A percentile compares a stretch with the other conserved stretches of the same genome.
Conservation (phyloP, 1,284 basidiomycete species). For the Puccinia triticina region DNA sequence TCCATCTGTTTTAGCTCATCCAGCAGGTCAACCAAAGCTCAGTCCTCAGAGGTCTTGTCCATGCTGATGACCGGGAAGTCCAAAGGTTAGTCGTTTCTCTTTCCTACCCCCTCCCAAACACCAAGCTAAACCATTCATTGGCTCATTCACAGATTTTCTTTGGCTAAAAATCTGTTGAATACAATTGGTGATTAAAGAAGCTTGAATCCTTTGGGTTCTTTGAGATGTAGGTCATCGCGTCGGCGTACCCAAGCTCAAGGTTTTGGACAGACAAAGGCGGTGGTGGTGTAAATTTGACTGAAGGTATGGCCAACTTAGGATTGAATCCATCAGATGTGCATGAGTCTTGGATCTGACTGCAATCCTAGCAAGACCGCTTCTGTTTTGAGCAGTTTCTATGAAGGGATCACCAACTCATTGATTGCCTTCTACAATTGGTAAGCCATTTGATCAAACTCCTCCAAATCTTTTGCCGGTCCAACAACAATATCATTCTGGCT, state of each 20-base stretch:
- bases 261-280: too few relatives aligned
- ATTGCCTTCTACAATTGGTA: slow-evolving; percentile 82
- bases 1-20: slow-evolving; percentile 85
- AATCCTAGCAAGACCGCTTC: slow-evolving; percentile 65
- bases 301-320: too few relatives aligned
- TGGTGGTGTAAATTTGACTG: too few relatives aligned
- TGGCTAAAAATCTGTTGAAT: slow-evolving; percentile 39
- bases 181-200: too few relatives aligned
- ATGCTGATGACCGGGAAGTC: slow-evolving; percentile 31
- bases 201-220: too few relatives aligned
- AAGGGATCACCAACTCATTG: slow-evolving; percentile 79
- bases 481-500: slow-evolving; percentile 8
- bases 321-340: too few relatives aligned
- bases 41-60: slow-evolving; percentile 69
- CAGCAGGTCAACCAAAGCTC: slow-evolving; percentile 79
- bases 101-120: neutral
- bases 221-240: too few relatives aligned
- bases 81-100: slow-evolving; percentile 23
- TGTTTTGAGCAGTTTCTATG: slow-evolving; percentile 84
- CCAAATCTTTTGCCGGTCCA: slow-evolving; percentile 9
- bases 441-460: slow-evolving; percentile 56
- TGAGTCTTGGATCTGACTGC: slow-evolving; percentile 87
- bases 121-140: neutral
- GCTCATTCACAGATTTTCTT: slow-evolving; percentile 38
- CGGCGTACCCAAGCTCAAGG: too few relatives aligned